Evolutionary conservation across 2,329 filamentous ascomycete genomes (phyloP), one percentile per base, ranked within the genome.

Genomic region (Gnomoniopsis smithogilvyi): DNA sequence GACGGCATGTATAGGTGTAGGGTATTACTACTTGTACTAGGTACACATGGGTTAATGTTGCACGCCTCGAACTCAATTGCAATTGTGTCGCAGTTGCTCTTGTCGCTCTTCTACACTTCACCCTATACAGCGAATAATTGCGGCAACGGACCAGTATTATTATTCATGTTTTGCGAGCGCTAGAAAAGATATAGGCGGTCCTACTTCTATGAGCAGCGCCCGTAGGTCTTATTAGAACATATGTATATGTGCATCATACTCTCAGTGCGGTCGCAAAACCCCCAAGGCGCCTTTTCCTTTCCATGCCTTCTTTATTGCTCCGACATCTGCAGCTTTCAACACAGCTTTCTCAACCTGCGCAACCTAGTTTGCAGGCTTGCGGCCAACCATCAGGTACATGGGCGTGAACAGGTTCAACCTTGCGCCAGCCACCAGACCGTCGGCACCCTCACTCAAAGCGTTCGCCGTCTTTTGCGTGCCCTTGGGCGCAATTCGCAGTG

Each of bases 391-490:
- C 70, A 98, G 80, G 78, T 96, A 97, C 94, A 98, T 98, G 58
- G 94, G 94, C 1, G 94, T 98, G 78, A 98, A 98, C n/a, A 98
- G 83, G 74, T 96, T 90, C 78, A 93, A 82, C 73, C 86, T 85
- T 38, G 87, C 94, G 75, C 94, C 94, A 51, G 90, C 91, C 22
- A 96, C 93, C 54, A 98, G 80, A 68, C 86, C 90, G 74, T 97
- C 93, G 12, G 85, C 92, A 34, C 91, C 93, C 60, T 87, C 70
- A 6, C 90, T 92, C 68, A 98, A 77, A 69, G 90, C 92, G 76
- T 97, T 90, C 12, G 92, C 93, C n/a, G 92, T 96, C 86, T 96
- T 96, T 78, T 92, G 91, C 51, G 92, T 96, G 51, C 94, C 94
- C 55, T 78, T 79, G 38, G 94, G 94, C 19, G 92, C 90, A 41